Evolutionary conservation across 768 basidiomycete species (phyloP).

Genomic region (Lactarius indigo): DNA sequence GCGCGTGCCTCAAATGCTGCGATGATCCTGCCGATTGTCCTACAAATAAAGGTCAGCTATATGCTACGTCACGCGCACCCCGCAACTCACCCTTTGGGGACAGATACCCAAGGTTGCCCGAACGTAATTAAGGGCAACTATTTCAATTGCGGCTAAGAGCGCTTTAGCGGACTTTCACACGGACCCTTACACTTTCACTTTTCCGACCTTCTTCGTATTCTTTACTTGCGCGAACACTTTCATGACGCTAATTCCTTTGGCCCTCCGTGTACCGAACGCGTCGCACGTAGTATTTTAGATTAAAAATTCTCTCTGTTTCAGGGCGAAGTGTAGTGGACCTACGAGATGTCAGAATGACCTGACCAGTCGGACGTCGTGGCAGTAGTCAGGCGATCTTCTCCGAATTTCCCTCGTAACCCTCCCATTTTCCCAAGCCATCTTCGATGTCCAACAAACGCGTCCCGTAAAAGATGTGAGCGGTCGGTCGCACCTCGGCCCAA

Average conservation of each 20-base stretch:
- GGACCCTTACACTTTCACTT: no score
- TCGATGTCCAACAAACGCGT: conserved; percentile 55
- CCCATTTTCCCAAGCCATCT: conserved; percentile 61
- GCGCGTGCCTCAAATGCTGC: conserved; percentile 59
- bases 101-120: conserved; percentile 52
- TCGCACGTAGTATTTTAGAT: not conserved
- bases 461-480: conserved; percentile 63
- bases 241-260: not conserved
- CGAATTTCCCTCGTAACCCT: conserved; percentile 56
- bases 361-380: not conserved
- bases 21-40: conserved; percentile 53
- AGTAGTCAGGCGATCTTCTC: conserved; percentile 30
- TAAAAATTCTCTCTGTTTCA: not conserved
- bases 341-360: not conserved
- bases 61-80: not conserved
- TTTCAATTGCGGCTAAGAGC: conserved; percentile 43
- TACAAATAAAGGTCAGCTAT: conserved; percentile 40
- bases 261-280: not conserved
- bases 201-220: not conserved
- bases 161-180: not conserved
- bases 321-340: no score
- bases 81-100: not conserved
- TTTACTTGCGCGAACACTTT: not conserved
- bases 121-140: conserved; percentile 52
- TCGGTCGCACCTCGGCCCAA: conserved; percentile 58